Evolutionary conservation across 768 basidiomycete species (phyloP).

Genomic region (Boletus bicolor): DNA sequence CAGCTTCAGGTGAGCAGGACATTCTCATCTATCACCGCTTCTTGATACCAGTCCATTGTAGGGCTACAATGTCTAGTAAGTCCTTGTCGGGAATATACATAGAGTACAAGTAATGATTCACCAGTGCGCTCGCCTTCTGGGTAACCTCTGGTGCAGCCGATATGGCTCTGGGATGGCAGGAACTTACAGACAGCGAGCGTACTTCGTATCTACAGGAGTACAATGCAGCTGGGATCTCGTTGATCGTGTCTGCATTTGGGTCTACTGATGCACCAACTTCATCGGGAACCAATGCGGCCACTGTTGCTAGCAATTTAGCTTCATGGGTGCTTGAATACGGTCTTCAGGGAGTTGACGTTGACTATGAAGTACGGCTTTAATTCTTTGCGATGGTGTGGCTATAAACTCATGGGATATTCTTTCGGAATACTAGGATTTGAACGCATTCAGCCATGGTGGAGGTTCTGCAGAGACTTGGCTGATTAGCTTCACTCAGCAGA

Average conservation of each 20-base stretch:
- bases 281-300: conserved; percentile 34
- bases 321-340: conserved; percentile 43
- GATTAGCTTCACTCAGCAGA: conserved; percentile 27
- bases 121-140: conserved; percentile 39
- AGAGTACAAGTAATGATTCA: not conserved
- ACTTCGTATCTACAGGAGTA: conserved; percentile 44
- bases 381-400: not conserved
- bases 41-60: conserved; percentile 1
- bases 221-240: conserved; percentile 49
- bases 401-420: not conserved
- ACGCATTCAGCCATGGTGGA: conserved; percentile 20
- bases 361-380: conserved; percentile 39
- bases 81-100: not conserved
- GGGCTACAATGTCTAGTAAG: conserved; percentile 33
- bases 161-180: conserved; percentile 42
- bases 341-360: conserved; percentile 51
- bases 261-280: conserved; percentile 38
- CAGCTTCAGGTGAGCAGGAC: conserved; percentile 37
- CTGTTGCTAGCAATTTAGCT: conserved; percentile 39
- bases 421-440: conserved; percentile 24
- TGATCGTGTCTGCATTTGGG: conserved; percentile 55
- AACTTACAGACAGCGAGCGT: conserved; percentile 36
- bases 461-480: conserved; percentile 37
- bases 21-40: not conserved
- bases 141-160: conserved; percentile 40